Conservation (phyloP, 805 yeast genomes). For the Sugiyamaella floridensis region DNA sequence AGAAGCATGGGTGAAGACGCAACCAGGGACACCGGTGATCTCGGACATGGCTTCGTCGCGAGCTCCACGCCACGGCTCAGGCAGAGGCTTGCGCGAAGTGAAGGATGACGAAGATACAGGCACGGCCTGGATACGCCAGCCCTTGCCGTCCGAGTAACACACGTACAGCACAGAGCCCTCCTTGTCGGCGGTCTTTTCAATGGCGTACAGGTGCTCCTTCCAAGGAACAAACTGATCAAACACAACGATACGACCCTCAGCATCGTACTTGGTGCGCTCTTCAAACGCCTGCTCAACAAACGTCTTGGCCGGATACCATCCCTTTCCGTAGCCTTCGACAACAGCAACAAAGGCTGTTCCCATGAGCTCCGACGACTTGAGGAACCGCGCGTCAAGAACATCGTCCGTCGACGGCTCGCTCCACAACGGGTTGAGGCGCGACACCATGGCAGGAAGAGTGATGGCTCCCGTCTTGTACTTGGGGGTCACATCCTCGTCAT, state of each 20-base stretch:
- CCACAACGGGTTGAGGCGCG: conserved; percentile 83
- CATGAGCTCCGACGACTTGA: conserved; percentile 70
- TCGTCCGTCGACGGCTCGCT: conserved; percentile 55
- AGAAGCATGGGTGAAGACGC: conserved; percentile 87
- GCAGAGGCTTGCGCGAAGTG: conserved; percentile 78
- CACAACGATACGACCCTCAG: conserved; percentile 65
- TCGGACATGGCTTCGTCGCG: conserved; percentile 78
- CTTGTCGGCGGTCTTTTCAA: conserved; percentile 47
- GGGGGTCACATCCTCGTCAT: conserved; percentile 49
- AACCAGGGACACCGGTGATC: conserved; percentile 73
- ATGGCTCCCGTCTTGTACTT: conserved; percentile 67
- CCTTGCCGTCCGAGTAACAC: conserved; percentile 61
- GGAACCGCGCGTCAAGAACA: conserved; percentile 59
- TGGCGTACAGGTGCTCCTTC: conserved; percentile 81
- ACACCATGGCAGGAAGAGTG: conserved; percentile 69
- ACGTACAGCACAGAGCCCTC: conserved; percentile 61
- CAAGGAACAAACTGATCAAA: conserved; percentile 82
- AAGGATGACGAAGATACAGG: conserved; percentile 74
- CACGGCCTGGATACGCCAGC: conserved; percentile 88
- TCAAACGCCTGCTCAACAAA: conserved; percentile 67
- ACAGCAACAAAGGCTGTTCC: conserved; percentile 69
- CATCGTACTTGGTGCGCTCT: conserved; percentile 52
- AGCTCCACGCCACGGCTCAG: conserved; percentile 91
- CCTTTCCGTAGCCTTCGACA: conserved; percentile 63
- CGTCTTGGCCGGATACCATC: conserved; percentile 87